Base-by-base conservation (phyloP, 2,329 filamentous ascomycete species). In the Penicillium sp. region DNA sequence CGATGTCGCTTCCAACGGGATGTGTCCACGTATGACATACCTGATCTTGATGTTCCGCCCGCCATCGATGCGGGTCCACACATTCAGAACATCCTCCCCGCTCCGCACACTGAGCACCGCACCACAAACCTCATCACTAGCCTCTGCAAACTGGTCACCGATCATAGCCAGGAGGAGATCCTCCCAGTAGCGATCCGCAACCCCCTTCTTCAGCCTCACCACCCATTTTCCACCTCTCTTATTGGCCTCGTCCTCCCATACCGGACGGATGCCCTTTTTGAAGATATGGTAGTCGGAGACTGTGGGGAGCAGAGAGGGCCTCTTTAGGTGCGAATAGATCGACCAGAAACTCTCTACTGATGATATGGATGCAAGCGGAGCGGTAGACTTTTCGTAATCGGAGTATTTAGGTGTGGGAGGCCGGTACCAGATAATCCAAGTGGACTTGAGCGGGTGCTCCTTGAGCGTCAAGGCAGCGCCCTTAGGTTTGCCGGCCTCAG, bases 221-320 rank as follows among this genome's bases (percentile, higher is more conserved):
- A 96, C 90, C 91, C 91, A 97, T 74, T 98, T 98, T 44, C 93
- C 93, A 48, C 93, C 93, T 59, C 84, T 85, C 70, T 88, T 93
- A 73, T 98, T 98, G 67, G 94, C 88, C 41, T 95, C 89, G 61
- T 98, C 93, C 70, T 98, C 93, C 93, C 93, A 98, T 61, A 98
- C 93, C 19, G 93, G 93, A 53, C 93, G 83, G 53, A 98, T 90
- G 48, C 90, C 90, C 65, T 93, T 89, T 72, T 93, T 95, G 77
- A 98, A 98, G 53, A 98, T 84, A 68, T 98, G 93, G 67, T 96
- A 98, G 71, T 98, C 93, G 22, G 90, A 96, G 26, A 97, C 91
- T 4, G 91, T 84, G 6, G 91, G 91, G 50, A 98, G 77, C 31
- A 79, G 75, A 32, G 90, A 97, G 2, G 94, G 93, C 26, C 87